Base-by-base conservation (phyloP, 345 rosid genomes). In the Geranium brycei region DNA sequence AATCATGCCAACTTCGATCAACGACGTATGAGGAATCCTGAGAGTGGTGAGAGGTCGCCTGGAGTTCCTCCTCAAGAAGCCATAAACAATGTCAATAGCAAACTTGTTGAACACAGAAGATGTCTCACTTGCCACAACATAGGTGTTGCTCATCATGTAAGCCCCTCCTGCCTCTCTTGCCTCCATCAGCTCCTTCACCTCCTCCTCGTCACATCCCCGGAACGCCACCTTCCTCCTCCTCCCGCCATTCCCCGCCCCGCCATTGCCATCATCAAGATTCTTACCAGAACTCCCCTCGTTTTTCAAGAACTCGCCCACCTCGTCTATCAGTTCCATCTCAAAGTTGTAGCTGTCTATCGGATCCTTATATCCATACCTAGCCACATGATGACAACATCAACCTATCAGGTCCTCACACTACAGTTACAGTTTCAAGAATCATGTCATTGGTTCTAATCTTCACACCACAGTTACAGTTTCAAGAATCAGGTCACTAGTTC, bases 1-100 rank as follows among this genome's bases (percentile, higher is more conserved):
- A 19, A 66, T 58, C 70, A 71, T 71, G 13, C 57, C 67, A 35
- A 66, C 75, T 16, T 71, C 70, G 0, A 66, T 59, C 60, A 61
- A 62, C 4, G 63, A 57, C 0, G 63, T 64, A 30, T 47, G 70
- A 19, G 75, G 75, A 15, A 66, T 60, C 38, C 59, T 31, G 7
- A 66, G 69, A 12, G 66, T 53, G 51, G 31, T 31, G 4, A 63
- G 56, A 0, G 64, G 67, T n/a, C 19, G 59, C 67, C 75, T 57
- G 19, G 59, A 14, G 59, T 58, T 66, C 59, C 66, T 58, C 59
- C 75, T 66, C 62, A 47, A 51, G 57, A 71, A 71, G 31, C 60
- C 16, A 0, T 65, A 66, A 31, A 56, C 63, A 4, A 61, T n/a
- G 57, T 70, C 38, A 15, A 61, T 65, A 6, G 58, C 69, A 13